Evolutionary conservation across 2,329 filamentous ascomycete genomes (phyloP).

Genomic region (Celoporthe dispersa): DNA sequence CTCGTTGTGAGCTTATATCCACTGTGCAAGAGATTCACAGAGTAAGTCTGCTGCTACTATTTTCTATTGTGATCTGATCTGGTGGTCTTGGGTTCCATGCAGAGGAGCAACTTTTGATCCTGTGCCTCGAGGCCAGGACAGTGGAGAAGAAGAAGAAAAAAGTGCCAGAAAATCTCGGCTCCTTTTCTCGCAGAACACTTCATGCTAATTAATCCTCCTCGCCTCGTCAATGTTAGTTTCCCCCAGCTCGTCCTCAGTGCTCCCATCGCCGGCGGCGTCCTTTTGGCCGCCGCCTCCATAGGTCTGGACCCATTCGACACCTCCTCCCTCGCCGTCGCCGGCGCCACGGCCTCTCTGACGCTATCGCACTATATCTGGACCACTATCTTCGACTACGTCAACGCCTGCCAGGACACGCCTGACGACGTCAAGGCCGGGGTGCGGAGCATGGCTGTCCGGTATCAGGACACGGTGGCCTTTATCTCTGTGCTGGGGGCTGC

Average conservation of each 20-base stretch:
- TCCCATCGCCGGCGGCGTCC: slow-evolving; percentile 54
- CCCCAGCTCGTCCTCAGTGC: slow-evolving; percentile 56
- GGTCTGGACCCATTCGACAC: slow-evolving; percentile 47
- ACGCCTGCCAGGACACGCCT: slow-evolving; percentile 56
- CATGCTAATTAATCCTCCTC: not conserved
- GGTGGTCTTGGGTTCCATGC: not conserved
- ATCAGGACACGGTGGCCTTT: slow-evolving; percentile 39
- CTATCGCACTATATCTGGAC: slow-evolving; percentile 48
- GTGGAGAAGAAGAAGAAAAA: no score
- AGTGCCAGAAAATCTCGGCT: no score
- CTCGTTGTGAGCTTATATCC: slow-evolving; percentile 52
- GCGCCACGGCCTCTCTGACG: slow-evolving; percentile 48
- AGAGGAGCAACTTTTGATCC: not conserved
- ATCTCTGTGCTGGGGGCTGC: slow-evolving; percentile 29
- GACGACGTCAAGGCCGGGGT: slow-evolving; percentile 54
- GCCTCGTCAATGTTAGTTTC: slow-evolving; percentile 36
- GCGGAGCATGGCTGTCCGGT: slow-evolving; percentile 53
- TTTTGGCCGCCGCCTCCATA: slow-evolving; percentile 51
- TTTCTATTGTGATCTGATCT: not conserved
- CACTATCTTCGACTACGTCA: slow-evolving; percentile 54
- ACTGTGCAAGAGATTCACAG: slow-evolving; percentile 55
- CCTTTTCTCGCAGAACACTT: no score
- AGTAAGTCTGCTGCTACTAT: slow-evolving; percentile 32
- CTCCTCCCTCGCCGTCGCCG: slow-evolving; percentile 43
- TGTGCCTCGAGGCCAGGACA: not conserved